Evolutionary conservation across 2,329 filamentous ascomycete genomes (phyloP).

Genomic region (Colletotrichum nymphaeae): DNA sequence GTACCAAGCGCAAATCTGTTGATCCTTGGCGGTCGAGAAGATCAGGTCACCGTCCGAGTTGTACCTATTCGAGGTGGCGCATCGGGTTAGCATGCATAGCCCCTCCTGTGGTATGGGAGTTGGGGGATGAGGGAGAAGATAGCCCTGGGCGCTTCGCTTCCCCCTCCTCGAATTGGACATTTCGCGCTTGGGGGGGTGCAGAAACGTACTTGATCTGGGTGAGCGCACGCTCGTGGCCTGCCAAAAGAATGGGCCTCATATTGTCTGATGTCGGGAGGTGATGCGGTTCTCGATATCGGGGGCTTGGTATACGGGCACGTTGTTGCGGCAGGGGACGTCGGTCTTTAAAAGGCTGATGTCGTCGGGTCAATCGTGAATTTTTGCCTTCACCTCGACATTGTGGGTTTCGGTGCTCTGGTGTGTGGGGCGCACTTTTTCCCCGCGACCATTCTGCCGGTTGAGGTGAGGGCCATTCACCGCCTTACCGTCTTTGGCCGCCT

Average conservation of each 20-base stretch:
- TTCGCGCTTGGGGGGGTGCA: neutral
- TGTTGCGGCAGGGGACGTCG: conserved; percentile 37
- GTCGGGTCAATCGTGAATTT: conserved; percentile 37
- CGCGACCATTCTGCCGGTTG: conserved; percentile 34
- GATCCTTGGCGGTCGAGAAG: conserved; percentile 96
- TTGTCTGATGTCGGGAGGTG: conserved; percentile 51
- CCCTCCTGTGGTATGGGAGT: conserved; percentile 8
- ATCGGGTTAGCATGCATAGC: conserved; percentile 17
- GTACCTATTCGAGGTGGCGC: conserved; percentile 65
- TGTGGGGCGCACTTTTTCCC: conserved; percentile 35
- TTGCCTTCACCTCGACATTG: conserved; percentile 36
- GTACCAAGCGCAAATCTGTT: conserved; percentile 97
- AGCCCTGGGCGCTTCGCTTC: neutral
- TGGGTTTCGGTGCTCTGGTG: conserved; percentile 36
- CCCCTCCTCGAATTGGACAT: conserved; percentile 23
- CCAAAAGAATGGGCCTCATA: conserved; percentile 97
- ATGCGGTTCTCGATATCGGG: conserved; percentile 36
- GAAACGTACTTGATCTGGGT: conserved; percentile 85
- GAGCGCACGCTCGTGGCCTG: conserved; percentile 96
- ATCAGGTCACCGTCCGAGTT: conserved; percentile 96
- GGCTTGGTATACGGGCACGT: conserved; percentile 27
- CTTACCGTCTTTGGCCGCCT: conserved; percentile 9
- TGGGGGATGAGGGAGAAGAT: neutral
- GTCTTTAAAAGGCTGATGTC: conserved; percentile 35
- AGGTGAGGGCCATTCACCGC: conserved; percentile 27